phyloP scores from a whole-genome alignment of 345 rosid species.

The Pistacia integerrima region DNA sequence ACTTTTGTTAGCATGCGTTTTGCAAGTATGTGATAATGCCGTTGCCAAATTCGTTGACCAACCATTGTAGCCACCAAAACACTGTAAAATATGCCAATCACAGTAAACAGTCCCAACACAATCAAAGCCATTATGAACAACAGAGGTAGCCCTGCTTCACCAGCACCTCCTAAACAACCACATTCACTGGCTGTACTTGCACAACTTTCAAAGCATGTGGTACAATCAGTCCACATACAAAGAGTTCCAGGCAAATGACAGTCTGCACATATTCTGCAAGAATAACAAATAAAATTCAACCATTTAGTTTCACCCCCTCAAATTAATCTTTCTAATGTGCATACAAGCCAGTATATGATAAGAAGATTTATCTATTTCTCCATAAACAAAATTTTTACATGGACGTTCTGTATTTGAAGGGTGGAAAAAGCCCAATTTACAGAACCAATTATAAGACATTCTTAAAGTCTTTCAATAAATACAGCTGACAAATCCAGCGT shows the following conservation, averaged over 20 bases:
- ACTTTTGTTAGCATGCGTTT: slow-evolving; percentile 98
- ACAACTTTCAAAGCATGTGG: slow-evolving; percentile 95
- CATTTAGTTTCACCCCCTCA: neutral
- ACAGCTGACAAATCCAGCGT: neutral
- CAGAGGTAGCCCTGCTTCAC: slow-evolving; percentile 95
- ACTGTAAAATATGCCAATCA: slow-evolving; percentile 94
- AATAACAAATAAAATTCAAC: slow-evolving; percentile 10
- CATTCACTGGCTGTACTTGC: slow-evolving; percentile 94
- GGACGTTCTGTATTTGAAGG: no score
- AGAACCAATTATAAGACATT: no score
- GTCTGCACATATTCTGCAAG: slow-evolving; percentile 90
- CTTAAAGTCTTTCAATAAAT: no score
- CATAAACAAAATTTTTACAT: neutral
- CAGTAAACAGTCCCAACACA: slow-evolving; percentile 88
- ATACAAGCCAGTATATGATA: neutral
- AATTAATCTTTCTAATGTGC: neutral
- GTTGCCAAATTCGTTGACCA: slow-evolving; percentile 98
- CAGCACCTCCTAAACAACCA: slow-evolving; percentile 98
- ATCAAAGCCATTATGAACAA: slow-evolving; percentile 80
- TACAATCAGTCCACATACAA: slow-evolving; percentile 99
- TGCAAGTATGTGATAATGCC: slow-evolving; percentile 98
- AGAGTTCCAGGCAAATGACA: slow-evolving; percentile 98
- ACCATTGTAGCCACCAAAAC: slow-evolving; percentile 99
- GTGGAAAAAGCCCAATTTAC: no score
- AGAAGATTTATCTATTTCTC: neutral